These are phyloP conservation scores for Actinidia arguta DNA, from an alignment of 179 eudicot species.

Conservation along the genomic window DNA sequence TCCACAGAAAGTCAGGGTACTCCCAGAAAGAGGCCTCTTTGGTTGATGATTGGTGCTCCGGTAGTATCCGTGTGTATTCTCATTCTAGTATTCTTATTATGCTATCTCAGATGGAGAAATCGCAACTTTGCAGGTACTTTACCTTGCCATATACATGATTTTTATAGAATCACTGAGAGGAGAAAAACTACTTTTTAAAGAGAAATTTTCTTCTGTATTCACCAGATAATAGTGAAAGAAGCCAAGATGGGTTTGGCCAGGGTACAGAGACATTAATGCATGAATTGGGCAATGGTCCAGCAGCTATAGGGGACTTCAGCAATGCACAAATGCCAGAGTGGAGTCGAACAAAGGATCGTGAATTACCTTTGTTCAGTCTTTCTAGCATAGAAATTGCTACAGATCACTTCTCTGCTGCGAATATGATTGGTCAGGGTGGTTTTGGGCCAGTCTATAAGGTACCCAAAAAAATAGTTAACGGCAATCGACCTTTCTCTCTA, in stretches of 20 bases:
- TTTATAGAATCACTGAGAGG: too few relatives aligned
- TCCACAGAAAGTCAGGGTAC: too few relatives aligned
- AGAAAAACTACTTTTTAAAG: too few relatives aligned
- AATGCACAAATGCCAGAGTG: neutral
- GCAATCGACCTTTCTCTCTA: neutral
- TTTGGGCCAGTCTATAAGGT: slow-evolving; percentile 39
- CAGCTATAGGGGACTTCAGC: neutral
- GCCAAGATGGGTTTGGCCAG: neutral
- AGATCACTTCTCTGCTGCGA: slow-evolving; percentile 8
- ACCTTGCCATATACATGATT: too few relatives aligned
- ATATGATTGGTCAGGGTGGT: slow-evolving; percentile 31
- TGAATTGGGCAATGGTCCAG: neutral
- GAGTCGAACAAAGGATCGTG: neutral
- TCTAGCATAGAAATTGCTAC: neutral
- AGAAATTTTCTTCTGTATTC: neutral
- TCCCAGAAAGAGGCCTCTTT: neutral
- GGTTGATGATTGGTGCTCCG: slow-evolving; percentile 1
- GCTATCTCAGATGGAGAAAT: neutral
- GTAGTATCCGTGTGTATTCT: neutral
- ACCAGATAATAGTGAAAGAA: neutral
- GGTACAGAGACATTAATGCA: too few relatives aligned
- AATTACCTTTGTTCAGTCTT: neutral
- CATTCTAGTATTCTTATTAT: neutral
- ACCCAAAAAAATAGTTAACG: neutral
- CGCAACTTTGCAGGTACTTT: neutral